Base-by-base conservation (phyloP, 108 stramenopile species). In the Epithemia pelagica region DNA sequence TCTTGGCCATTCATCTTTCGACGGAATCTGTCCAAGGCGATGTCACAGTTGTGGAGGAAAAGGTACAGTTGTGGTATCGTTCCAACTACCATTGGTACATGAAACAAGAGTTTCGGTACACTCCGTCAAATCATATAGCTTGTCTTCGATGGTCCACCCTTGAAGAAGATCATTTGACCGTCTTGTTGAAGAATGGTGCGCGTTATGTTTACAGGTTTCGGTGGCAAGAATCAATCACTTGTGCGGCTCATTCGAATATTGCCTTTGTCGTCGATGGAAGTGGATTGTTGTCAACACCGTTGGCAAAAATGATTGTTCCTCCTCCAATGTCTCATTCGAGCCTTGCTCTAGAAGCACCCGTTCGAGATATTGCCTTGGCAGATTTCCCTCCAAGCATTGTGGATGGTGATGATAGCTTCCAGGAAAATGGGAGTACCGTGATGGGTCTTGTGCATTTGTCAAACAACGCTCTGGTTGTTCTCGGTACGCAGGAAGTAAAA, bases 81-180 rank as follows among this genome's bases (percentile, higher is more conserved):
- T 78, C 73, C 68, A 95, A 95, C 68, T 95, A 90, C 72, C 94
- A 95, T 61, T 95, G 94, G 94, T 95, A 95, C 60, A 74, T 91
- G 59, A 95, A 95, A 73, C 78, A 82, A 61, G 94, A 95, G 67
- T 37, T 91, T 31, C 58, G 68, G 19, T 90, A 74, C 65, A 58
- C 70, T 46, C 25, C 23, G 26, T 63, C 53, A 58, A 0, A 72
- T 21, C 82, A 87, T 59, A 73, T 84, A 65, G 78, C 92, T 1
- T 74, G 81, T 65, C 52, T 65, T 18, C 62, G 82, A 10, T 64
- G 37, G 26, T 74, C 79, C 18, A 3, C 58, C 31, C 29, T 82
- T 15, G 31, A 77, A 18, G 61, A 62, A 21, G 55, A 63, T 21
- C 57, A 75, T 30, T 71, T 66, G 69, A 57, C 56, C 24, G n/a